A percentile compares a stretch with the other conserved stretches of the same genome.
These are phyloP conservation scores for Inonotus hispidus DNA, from an alignment of 1,284 basidiomycete genomes.

Conservation along the genomic window DNA sequence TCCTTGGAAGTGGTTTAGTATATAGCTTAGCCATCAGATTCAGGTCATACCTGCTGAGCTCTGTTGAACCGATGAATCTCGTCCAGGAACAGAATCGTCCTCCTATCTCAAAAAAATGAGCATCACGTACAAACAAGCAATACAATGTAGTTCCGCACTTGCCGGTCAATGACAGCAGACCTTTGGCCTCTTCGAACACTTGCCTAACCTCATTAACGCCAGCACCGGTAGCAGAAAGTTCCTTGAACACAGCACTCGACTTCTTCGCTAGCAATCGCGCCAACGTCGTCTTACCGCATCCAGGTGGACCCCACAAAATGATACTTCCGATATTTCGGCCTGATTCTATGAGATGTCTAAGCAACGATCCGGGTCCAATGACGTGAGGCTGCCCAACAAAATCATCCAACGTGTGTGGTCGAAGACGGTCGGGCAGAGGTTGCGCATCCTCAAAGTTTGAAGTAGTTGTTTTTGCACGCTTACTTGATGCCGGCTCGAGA, in stretches of 20 bases:
- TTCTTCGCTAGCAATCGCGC: constrained; percentile 63
- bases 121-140: neutral
- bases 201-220: constrained; percentile 77
- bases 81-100: constrained; percentile 76
- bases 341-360: constrained; percentile 47
- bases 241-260: constrained; percentile 61
- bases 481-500: constrained; percentile 20
- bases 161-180: constrained; percentile 62
- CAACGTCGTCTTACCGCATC: constrained; percentile 79
- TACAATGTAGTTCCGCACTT: constrained; percentile 34
- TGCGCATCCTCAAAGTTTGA: constrained; percentile 28
- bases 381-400: constrained; percentile 68
- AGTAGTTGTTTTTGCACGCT: constrained; percentile 26
- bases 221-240: constrained; percentile 71
- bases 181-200: constrained; percentile 79
- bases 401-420: constrained; percentile 54
- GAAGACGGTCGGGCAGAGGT: constrained; percentile 62
- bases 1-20: constrained; percentile 39
- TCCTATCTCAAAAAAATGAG: constrained; percentile 33
- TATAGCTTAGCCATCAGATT: constrained; percentile 1
- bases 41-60: constrained; percentile 60
- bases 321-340: constrained; percentile 42
- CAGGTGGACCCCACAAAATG: constrained; percentile 75
- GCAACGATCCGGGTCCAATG: constrained; percentile 45
- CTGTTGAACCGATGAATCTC: constrained; percentile 89